These are phyloP conservation scores for Hysterium pulicare DNA, from an alignment of 2,329 filamentous ascomycete genomes.

Conservation along the genomic window DNA sequence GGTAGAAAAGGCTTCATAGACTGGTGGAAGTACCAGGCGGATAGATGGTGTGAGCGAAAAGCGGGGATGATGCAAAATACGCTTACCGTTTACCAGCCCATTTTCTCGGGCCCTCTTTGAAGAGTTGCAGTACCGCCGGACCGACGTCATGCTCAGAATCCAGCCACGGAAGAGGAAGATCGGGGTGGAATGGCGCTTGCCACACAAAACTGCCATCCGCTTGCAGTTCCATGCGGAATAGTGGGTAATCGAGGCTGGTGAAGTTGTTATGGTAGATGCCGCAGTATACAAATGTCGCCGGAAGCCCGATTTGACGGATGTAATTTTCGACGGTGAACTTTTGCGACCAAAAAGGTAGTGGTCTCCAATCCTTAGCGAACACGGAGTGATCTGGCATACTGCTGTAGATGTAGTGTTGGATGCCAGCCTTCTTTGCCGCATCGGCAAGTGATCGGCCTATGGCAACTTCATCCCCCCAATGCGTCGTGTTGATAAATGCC, in stretches of 20 bases:
- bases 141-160: slow-evolving; percentile 96
- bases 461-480: slow-evolving; percentile 89
- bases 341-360: slow-evolving; percentile 83
- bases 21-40: not conserved
- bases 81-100: slow-evolving; percentile 72
- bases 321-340: slow-evolving; percentile 95
- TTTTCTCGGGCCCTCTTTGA: slow-evolving; percentile 85
- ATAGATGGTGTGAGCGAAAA: not conserved
- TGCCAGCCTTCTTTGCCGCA: slow-evolving; percentile 76
- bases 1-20: not conserved
- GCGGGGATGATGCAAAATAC: slow-evolving; percentile 1
- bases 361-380: slow-evolving; percentile 73
- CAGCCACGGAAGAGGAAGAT: slow-evolving; percentile 87
- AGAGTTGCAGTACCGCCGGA: slow-evolving; percentile 84
- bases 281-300: slow-evolving; percentile 90
- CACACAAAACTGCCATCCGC: slow-evolving; percentile 82
- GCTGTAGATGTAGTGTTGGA: slow-evolving; percentile 93
- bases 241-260: slow-evolving; percentile 83
- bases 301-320: slow-evolving; percentile 74
- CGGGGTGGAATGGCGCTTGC: slow-evolving; percentile 89
- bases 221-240: slow-evolving; percentile 92
- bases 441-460: slow-evolving; percentile 88
- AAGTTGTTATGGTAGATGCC: slow-evolving; percentile 99
- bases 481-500: slow-evolving; percentile 97
- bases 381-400: slow-evolving; percentile 94